Conservation (phyloP, 306 rosid species). For the Senna siamea region DNA sequence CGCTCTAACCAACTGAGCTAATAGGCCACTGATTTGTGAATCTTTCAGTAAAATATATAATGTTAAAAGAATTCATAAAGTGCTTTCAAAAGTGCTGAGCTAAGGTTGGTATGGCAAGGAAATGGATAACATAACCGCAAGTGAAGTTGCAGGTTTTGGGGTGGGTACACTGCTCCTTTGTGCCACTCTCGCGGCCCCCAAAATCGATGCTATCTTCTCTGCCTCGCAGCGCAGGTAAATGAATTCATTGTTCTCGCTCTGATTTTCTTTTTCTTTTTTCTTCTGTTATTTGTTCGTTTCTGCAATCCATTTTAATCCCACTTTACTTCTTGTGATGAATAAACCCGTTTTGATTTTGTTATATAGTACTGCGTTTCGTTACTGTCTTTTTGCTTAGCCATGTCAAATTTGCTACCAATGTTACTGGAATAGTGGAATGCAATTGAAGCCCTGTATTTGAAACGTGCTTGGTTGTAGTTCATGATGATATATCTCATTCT, state of each 20-base stretch:
- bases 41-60: no score
- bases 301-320: not conserved
- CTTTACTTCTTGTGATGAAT: not conserved
- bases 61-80: no score
- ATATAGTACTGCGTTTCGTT: not conserved
- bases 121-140: constrained; percentile 69
- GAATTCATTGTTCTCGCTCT: not conserved
- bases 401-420: not conserved
- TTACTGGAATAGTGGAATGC: not conserved
- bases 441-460: not conserved
- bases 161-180: constrained; percentile 79
- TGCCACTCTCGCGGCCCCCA: constrained; percentile 88
- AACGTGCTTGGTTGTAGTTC: not conserved
- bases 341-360: not conserved
- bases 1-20: constrained; percentile 49
- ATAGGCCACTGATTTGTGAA: constrained; percentile 54
- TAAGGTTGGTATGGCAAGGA: not conserved
- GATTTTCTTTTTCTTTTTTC: not conserved
- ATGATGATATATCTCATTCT: not conserved
- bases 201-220: constrained; percentile 80
- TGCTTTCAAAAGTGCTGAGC: not conserved
- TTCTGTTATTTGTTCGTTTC: not conserved
- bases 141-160: constrained; percentile 84
- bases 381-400: not conserved
- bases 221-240: constrained; percentile 78